phyloP scores from a whole-genome alignment of 176 grass and related monocot genomes.

The Puccinellia tenuiflora region DNA sequence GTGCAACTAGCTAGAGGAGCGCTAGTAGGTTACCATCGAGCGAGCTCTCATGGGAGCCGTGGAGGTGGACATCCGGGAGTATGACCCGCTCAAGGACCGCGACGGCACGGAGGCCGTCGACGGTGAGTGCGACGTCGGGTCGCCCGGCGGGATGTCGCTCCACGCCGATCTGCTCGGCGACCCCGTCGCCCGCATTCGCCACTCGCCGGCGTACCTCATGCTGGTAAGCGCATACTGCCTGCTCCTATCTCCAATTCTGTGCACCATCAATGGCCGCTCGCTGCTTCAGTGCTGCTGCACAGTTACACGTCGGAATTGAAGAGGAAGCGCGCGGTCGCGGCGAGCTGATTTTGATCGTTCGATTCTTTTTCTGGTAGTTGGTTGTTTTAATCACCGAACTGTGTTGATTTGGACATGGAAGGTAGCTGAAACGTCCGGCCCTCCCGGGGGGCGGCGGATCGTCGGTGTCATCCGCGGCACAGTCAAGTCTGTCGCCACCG shows the following conservation, averaged over 20 bases:
- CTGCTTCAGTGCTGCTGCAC: not conserved
- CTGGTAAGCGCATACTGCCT: constrained; percentile 33
- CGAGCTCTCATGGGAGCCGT: not conserved
- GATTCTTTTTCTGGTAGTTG: not conserved
- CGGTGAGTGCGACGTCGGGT: constrained; percentile 59
- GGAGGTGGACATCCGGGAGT: constrained; percentile 33
- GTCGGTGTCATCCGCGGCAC: constrained; percentile 78
- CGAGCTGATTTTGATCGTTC: not conserved
- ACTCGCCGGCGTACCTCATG: constrained; percentile 69
- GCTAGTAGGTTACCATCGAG: not conserved
- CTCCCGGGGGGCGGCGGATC: constrained; percentile 34
- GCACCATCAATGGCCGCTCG: not conserved
- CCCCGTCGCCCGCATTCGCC: constrained; percentile 66
- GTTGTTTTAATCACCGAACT: constrained; percentile 1
- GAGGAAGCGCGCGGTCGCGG: not conserved
- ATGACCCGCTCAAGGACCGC: constrained; percentile 51
- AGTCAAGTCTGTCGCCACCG: constrained; percentile 70
- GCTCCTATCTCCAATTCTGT: not conserved
- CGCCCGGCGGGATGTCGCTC: constrained; percentile 54
- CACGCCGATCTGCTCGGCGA: constrained; percentile 85
- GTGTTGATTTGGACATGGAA: constrained; percentile 30
- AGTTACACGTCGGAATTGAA: not conserved
- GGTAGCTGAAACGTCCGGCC: constrained; percentile 69
- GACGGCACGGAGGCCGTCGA: constrained; percentile 54
- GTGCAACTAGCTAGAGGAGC: not conserved